A percentile compares a stretch with the other conserved stretches of the same genome.
phyloP scores from a whole-genome alignment of 768 basidiomycete genomes.

The Lactifluus rugatus region DNA sequence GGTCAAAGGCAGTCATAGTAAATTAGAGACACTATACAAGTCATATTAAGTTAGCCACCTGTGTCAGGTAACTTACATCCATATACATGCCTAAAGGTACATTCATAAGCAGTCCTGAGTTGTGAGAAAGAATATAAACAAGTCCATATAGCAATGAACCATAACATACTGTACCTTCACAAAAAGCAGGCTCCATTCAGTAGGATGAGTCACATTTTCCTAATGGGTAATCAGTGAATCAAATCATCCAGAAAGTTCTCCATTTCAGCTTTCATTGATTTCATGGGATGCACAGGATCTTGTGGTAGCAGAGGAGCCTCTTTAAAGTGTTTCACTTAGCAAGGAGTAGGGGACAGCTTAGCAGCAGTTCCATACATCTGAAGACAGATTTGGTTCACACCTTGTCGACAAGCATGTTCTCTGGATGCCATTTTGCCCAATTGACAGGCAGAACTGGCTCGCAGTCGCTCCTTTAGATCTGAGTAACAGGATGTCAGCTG shows the following conservation, averaged over 20 bases:
- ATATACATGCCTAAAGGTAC: too few species aligned
- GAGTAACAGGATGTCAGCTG: background rate
- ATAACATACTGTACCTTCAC: too few species aligned
- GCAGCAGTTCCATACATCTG: background rate
- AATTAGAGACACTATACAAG: too few species aligned
- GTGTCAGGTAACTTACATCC: too few species aligned
- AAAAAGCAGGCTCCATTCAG: too few species aligned
- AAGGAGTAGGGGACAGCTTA: background rate
- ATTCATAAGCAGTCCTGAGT: too few species aligned
- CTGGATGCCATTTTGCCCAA: constrained; percentile 17
- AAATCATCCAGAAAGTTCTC: constrained; percentile 66
- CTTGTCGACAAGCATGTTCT: constrained; percentile 7
- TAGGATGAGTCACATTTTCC: too few species aligned
- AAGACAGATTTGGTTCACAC: background rate
- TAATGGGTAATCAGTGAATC: constrained; percentile 33
- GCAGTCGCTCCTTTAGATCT: constrained; percentile 28
- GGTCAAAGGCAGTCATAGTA: too few species aligned
- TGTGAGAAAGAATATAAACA: too few species aligned
- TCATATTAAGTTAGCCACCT: too few species aligned
- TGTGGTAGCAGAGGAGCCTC: constrained; percentile 50
- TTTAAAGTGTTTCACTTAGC: constrained; percentile 26
- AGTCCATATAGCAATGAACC: too few species aligned
- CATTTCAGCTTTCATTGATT: constrained; percentile 47
- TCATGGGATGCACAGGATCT: constrained; percentile 27
- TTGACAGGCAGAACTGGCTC: constrained; percentile 23